Conservation (phyloP, 805 yeast genomes). For the Starmerella vitae region DNA sequence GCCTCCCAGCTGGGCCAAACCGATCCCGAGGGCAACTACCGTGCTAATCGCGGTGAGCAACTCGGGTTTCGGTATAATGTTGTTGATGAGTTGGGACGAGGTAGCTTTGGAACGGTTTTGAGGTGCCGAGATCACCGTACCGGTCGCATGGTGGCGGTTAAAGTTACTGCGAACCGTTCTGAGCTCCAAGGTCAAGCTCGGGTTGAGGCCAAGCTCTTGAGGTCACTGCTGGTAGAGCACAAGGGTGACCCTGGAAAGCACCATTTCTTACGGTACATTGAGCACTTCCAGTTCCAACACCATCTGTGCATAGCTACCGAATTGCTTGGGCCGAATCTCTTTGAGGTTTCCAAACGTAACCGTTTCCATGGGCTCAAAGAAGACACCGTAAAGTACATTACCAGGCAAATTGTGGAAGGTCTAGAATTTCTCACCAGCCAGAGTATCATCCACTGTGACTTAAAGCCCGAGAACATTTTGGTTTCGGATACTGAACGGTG, state of each 20-base stretch:
- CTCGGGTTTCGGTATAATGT: slow-evolving; percentile 63
- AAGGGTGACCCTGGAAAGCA: slow-evolving; percentile 22
- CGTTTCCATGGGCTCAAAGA: slow-evolving; percentile 27
- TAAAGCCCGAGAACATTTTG: slow-evolving; percentile 78
- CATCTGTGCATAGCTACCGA: slow-evolving; percentile 77
- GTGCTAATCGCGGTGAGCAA: slow-evolving; percentile 47
- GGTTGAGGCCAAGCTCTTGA: slow-evolving; percentile 57
- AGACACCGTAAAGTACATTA: slow-evolving; percentile 30
- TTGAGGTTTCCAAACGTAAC: slow-evolving; percentile 36
- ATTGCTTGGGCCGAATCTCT: slow-evolving; percentile 51
- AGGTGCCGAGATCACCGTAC: slow-evolving; percentile 54
- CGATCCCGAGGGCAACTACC: slow-evolving; percentile 51
- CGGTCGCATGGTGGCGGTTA: slow-evolving; percentile 50
- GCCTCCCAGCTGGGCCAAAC: slow-evolving; percentile 8
- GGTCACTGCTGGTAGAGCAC: slow-evolving; percentile 31
- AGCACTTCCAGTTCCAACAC: slow-evolving; percentile 65
- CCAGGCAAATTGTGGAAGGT: slow-evolving; percentile 45
- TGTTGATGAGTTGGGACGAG: slow-evolving; percentile 47
- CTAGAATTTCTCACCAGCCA: slow-evolving; percentile 43
- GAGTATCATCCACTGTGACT: slow-evolving; percentile 64
- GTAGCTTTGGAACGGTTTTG: slow-evolving; percentile 72
- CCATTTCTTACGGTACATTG: slow-evolving; percentile 41
- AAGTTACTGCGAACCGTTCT: slow-evolving; percentile 59
- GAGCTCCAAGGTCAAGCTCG: slow-evolving; percentile 67
- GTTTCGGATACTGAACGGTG: slow-evolving; percentile 34